Evolutionary conservation across 345 rosid genomes (phyloP), one percentile per base, ranked within the genome.

Genomic region (Rhizophora mangle): DNA sequence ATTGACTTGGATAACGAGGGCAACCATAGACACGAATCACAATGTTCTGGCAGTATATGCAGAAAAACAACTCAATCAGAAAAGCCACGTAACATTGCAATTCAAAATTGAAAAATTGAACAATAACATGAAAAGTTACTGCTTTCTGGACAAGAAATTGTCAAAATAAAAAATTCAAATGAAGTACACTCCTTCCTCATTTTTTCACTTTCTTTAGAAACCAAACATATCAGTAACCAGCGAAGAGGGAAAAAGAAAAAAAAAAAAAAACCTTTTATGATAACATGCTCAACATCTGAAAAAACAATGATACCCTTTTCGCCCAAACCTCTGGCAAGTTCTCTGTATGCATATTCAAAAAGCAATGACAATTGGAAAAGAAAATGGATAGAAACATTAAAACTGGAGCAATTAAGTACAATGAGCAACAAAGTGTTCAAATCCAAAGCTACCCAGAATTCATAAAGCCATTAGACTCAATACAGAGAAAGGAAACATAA

Each of bases 281-380:
- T 95, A 67, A 85, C 96, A 79, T 85, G 76, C 83, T 92, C 90
- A 81, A 95, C 93, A 62, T 90, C 98, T 43, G 84, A 60, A 81
- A 90, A 88, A 55, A 56, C 86, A 31, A 86, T 76, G 69, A 68
- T 62, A 3, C 94, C 97, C 81, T 81, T 84, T 39, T 88, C 89
- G 68, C 91, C 96, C 86, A 88, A 80, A 73, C 32, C 82, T 81
- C 85, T 82, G 36, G 97, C 99, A 69, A 95, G 89, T 60, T 95
- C 96, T 61, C 99, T 92, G 86, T 22, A 71, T 24, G 67, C 43
- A 74, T 66, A 65, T 43, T 43, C 47, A 65, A 36, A 9, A 65
- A 47, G 5, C 18, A 60, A 37, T 46, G 56, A 55, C 32, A 26
- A 16, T 6, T 2, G 13, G 21, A 21, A 39, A 46, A 31, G 13